Percentiles rank a stretch among this genome's conserved stretches.
Conservation (phyloP, 306 rosid genomes). For the Sesbania bispinosa region DNA sequence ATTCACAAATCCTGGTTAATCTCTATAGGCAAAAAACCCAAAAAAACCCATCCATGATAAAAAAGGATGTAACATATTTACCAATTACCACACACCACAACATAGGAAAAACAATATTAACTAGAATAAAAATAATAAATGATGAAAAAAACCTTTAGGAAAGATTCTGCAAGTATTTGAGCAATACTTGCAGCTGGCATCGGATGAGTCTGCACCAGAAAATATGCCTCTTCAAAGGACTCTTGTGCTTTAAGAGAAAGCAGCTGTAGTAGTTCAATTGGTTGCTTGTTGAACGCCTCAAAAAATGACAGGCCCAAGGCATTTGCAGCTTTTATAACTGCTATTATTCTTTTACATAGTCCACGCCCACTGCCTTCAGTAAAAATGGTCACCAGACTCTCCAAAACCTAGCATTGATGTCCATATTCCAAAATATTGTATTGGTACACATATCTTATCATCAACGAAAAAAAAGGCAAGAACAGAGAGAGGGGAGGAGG, state of each 20-base stretch:
- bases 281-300: constrained; percentile 90
- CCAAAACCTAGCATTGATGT: constrained; percentile 66
- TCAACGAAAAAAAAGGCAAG: background rate
- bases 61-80: constrained; percentile 17
- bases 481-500: background rate
- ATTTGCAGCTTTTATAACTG: constrained; percentile 84
- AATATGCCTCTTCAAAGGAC: constrained; percentile 89
- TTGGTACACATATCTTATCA: constrained; percentile 1
- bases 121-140: background rate
- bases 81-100: constrained; percentile 3
- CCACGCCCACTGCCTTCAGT: constrained; percentile 88
- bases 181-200: constrained; percentile 92
- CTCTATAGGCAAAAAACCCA: constrained; percentile 9
- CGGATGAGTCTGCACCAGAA: constrained; percentile 81
- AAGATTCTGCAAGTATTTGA: constrained; percentile 96
- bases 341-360: constrained; percentile 79
- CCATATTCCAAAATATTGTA: constrained; percentile 19
- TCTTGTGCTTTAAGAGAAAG: constrained; percentile 98
- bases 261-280: constrained; percentile 87
- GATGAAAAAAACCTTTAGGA: constrained; percentile 67
- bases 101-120: background rate
- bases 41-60: constrained; percentile 5
- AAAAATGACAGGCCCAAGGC: constrained; percentile 71
- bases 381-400: constrained; percentile 60
- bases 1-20: constrained; percentile 18